Evolutionary conservation across 2,329 filamentous ascomycete genomes (phyloP), one percentile per base, ranked within the genome.

Genomic region (Talaromyces sp.): DNA sequence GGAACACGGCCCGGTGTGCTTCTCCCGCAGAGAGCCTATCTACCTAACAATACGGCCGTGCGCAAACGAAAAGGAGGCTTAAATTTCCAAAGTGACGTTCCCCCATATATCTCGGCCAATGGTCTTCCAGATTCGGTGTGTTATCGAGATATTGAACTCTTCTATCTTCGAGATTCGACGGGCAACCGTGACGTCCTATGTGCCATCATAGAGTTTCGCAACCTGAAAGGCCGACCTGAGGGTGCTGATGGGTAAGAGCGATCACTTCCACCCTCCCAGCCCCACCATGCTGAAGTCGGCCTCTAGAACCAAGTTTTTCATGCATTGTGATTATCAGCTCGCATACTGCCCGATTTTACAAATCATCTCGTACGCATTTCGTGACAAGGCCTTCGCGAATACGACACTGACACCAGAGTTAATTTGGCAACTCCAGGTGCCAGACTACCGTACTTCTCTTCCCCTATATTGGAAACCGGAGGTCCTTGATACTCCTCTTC

Each of bases 301-400:
- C 9, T 24, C 35, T 48, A 72, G 69, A 68, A 73, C 70, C 6
- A 73, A 73, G 65, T 73, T 73, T 50, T 74, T 73, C 22, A 72
- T 74, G 56, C 43, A 74, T 35, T 33, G 70, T n/a, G 65, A 72
- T 65, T 74, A 74, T 37, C 56, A 74, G 68, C 43, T 74, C 16
- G 71, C 54, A 68, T 74, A 73, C 66, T 74, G 52, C 37, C 70
- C 62, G 14, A 73, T 73, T 16, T 39, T 67, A 50, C 57, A 74
- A 61, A 74, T 74, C 3, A 63, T 72, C 39, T 67, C 62, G 1
- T 69, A 24, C 10, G 19, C 19, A 10, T 48, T 48, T 10, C 19
- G 3, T 24, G 19, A 48, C 8, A 1, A 4, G 3, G 68, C 68
- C 27, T 74, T 73, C 68, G 16, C 59, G 5, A 73, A 74, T 72